These are phyloP conservation scores for Pseudoscleropodium purum DNA, from an alignment of 225 moss, liverwort and hornwort species.

Conservation along the genomic window DNA sequence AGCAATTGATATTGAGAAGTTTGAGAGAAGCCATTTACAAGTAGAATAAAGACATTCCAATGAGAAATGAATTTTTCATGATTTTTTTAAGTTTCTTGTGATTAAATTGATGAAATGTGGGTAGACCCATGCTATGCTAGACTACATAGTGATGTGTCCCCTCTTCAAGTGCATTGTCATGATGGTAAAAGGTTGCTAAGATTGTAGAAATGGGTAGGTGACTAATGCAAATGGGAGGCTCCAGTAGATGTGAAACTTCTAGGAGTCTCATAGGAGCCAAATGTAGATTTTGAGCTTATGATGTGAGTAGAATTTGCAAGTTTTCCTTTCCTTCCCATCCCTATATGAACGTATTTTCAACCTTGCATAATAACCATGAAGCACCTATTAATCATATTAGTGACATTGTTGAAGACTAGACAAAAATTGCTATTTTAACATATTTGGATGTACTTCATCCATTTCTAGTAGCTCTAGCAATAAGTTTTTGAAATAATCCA, in stretches of 20 bases:
- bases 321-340: neutral
- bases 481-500: too few relatives aligned
- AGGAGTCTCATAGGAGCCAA: accelerated
- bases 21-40: too few relatives aligned
- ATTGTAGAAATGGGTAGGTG: neutral
- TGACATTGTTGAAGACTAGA: neutral
- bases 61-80: too few relatives aligned
- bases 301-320: too few relatives aligned
- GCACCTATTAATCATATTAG: accelerated
- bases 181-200: neutral
- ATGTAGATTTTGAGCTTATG: neutral
- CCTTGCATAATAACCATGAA: neutral
- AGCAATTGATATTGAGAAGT: neutral
- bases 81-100: too few relatives aligned
- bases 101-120: neutral
- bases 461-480: accelerated
- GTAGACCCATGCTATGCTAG: neutral
- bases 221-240: accelerated
- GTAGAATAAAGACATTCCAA: too few relatives aligned
- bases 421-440: neutral
- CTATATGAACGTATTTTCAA: neutral
- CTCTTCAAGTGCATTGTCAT: neutral
- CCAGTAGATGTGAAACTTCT: neutral
- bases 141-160: accelerated
- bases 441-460: neutral